phyloP scores from a whole-genome alignment of 2,329 filamentous ascomycete species.

The Gnomoniopsis sp. region DNA sequence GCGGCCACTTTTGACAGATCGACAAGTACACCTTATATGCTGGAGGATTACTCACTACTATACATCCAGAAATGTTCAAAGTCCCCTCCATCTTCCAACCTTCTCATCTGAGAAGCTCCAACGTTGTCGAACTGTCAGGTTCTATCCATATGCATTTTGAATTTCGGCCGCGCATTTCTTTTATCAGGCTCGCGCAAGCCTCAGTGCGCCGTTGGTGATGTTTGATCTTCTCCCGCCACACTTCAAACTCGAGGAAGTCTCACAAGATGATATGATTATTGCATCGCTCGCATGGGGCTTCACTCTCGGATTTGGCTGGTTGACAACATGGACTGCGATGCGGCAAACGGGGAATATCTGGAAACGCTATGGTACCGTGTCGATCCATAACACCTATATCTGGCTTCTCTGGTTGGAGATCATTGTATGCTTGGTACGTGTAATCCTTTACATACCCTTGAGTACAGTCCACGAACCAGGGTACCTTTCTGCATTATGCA shows the following conservation, averaged over 20 bases:
- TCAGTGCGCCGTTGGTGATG: not conserved
- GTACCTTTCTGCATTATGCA: no score
- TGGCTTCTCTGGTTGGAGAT: slow-evolving; percentile 8
- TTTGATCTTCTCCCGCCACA: slow-evolving; percentile 1
- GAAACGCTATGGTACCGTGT: slow-evolving; percentile 4
- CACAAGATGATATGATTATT: slow-evolving; percentile 8
- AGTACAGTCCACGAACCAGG: no score
- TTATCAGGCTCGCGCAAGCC: not conserved
- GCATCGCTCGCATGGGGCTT: slow-evolving; percentile 9
- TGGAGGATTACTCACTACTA: no score
- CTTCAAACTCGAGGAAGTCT: slow-evolving; percentile 5
- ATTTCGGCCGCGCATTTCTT: not conserved
- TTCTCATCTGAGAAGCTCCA: no score
- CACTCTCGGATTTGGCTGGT: slow-evolving; percentile 10
- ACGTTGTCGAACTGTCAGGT: no score
- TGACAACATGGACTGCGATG: slow-evolving; percentile 3
- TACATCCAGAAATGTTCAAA: no score
- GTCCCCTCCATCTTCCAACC: no score
- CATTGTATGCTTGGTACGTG: not conserved
- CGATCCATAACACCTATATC: slow-evolving; percentile 10
- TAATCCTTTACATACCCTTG: no score
- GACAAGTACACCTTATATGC: no score
- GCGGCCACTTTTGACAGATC: no score
- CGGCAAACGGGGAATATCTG: slow-evolving; percentile 2
- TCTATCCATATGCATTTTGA: not conserved